Evolutionary conservation across 73 alveolate genomes (phyloP), one percentile per base, ranked within the genome.

Genomic region (Paramecium biaurelia): DNA sequence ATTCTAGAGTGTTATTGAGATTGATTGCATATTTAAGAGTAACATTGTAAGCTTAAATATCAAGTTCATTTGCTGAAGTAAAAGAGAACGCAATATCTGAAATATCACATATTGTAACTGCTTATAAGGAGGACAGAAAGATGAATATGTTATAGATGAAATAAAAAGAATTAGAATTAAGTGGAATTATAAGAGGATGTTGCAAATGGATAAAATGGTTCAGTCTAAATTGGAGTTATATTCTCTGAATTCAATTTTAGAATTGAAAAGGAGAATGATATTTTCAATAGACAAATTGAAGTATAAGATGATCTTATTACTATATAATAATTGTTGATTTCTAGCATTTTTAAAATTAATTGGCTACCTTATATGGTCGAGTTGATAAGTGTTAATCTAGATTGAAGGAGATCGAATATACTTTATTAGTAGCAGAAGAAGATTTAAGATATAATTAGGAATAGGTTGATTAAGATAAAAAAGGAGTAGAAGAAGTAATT

Each of bases 361-460:
- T 76, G 47, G 18, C 28, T 37, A 76, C 72, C 7, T 18, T 38
- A 18, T 24, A 37, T 38, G 35, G 26, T 7, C 1, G 89, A 76
- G 89, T 76, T 8, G 89, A 76, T 35, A 76, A 76, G 18, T 76
- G 70, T 41, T n/a, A 76, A n/a, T 0, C 70, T 5, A 38, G 89
- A 76, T 76, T 76, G 38, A n/a, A 35, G 20, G 89, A 76, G 41
- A 20, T 76, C 1, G 24, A 42, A 38, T 37, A 37, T 21, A 41
- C 72, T 5, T 34, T 72, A 72, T 32, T 76, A 28, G 24, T 41
- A 8, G 89, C 89, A 0, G 38, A 76, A 35, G 89, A 76, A 23
- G 72, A 76, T 76, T 37, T 76, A 2, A 20, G 10, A n/a, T 76
- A 76, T 41, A 45, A 20, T 18, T 9, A 15, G 6, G 72, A 35